Evolutionary conservation across 2,329 filamentous ascomycete species (phyloP), one percentile per base, ranked within the genome.

Genomic region (Pleoardoris graminearum): DNA sequence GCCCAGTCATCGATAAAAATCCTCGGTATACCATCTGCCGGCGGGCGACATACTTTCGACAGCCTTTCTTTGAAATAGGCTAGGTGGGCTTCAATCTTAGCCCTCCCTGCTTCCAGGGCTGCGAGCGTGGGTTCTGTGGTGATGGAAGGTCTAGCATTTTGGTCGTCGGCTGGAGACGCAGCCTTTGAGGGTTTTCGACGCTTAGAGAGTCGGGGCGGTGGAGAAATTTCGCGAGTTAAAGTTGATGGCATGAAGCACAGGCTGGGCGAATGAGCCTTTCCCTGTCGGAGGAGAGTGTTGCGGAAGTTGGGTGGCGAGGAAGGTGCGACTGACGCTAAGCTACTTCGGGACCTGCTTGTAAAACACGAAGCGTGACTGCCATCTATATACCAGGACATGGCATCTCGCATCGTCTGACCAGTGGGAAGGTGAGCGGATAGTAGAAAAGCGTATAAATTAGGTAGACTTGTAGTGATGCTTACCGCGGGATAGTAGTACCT

Each of bases 41-140:
- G 48, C 10, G 65, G 51, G 21, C 62, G 57, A 11, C 68, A 65
- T 3, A 67, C 67, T 35, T 64, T 55, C 16, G 65, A 59, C 2
- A 82, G 68, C 39, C 75, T 76, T 7, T 69, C 58, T 21, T 74
- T 74, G 61, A 82, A 80, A 58, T 79, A 79, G 2, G 66, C 61
- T 2, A 83, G 68, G 55, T 81, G 79, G 48, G 83, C 72, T 4
- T 70, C 62, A n/a, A 82, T 73, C 33, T 73, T 59, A 5, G 75
- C 69, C 58, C 78, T 59, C 7, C 80, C 81, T 32, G 81, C 79
- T 71, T 84, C 80, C 4, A 84, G 75, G 12, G 77, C 76, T 17
- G 80, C 79, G 2, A 67, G 46, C n/a, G 53, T 57, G n/a, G 58
- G 58, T 16, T 53, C 37, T 3, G 25, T 10, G n/a, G 21, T 46